phyloP scores from a whole-genome alignment of 345 rosid species.

The Eucalyptus marginata region DNA sequence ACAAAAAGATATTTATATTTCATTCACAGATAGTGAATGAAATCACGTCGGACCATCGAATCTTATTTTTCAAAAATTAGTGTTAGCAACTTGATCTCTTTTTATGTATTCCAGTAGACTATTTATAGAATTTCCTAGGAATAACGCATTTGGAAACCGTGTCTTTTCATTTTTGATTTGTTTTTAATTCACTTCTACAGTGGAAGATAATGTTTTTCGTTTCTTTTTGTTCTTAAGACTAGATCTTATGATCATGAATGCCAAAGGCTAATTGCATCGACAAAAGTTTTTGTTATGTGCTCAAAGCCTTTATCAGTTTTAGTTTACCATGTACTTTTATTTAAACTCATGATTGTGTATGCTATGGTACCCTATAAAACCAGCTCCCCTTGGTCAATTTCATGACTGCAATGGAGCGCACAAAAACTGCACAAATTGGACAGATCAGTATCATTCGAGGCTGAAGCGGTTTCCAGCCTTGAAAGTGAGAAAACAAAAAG shows the following conservation, averaged over 20 bases:
- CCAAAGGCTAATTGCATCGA: not conserved
- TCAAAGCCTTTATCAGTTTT: not conserved
- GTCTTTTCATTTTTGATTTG: not conserved
- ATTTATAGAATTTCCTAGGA: not conserved
- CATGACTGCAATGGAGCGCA: not conserved
- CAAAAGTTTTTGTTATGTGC: not conserved
- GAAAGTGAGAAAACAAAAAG: not conserved
- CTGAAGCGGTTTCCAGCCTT: not conserved
- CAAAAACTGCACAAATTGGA: not conserved
- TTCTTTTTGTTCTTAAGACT: not conserved
- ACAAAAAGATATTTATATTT: too few relatives aligned
- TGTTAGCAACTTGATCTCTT: too few relatives aligned
- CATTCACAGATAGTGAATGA: too few relatives aligned
- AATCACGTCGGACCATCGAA: not conserved
- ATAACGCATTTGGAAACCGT: not conserved
- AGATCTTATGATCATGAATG: not conserved
- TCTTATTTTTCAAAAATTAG: not conserved
- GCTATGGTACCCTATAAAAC: not conserved
- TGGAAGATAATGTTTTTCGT: not conserved
- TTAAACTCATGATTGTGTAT: not conserved
- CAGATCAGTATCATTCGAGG: not conserved
- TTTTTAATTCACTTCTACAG: not conserved
- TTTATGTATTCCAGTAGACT: too few relatives aligned
- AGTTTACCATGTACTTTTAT: not conserved
- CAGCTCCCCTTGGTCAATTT: not conserved